Evolutionary conservation across 768 basidiomycete species (phyloP).

Genomic region (Xanthoconium stramineum): DNA sequence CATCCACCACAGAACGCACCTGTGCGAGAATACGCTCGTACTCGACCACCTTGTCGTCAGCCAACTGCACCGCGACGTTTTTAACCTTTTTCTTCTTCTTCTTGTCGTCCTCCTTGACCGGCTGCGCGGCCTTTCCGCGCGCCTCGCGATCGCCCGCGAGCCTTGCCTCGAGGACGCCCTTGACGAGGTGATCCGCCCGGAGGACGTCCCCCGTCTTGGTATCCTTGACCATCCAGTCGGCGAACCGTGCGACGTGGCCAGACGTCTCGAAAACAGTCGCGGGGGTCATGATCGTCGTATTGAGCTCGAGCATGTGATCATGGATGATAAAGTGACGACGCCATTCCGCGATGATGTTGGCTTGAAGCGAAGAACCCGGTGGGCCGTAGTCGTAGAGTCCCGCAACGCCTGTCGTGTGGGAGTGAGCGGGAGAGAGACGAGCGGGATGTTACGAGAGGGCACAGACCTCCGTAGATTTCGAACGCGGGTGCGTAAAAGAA

Average conservation of each 20-base stretch:
- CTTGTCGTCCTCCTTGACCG: slow-evolving; percentile 52
- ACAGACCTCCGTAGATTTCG: slow-evolving; percentile 95
- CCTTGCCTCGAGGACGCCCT: slow-evolving; percentile 85
- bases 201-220: slow-evolving; percentile 92
- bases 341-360: slow-evolving; percentile 97
- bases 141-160: slow-evolving; percentile 91
- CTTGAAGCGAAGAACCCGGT: slow-evolving; percentile 91
- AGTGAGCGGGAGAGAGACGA: neutral
- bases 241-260: slow-evolving; percentile 96
- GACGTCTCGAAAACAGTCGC: slow-evolving; percentile 93
- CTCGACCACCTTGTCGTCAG: slow-evolving; percentile 68
- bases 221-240: slow-evolving; percentile 99
- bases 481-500: slow-evolving; percentile 99
- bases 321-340: slow-evolving; percentile 97
- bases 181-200: slow-evolving; percentile 94
- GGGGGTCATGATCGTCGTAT: slow-evolving; percentile 97
- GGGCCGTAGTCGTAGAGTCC: slow-evolving; percentile 98
- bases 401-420: slow-evolving; percentile 61
- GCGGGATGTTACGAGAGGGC: neutral
- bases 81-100: slow-evolving; percentile 69
- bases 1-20: slow-evolving; percentile 43
- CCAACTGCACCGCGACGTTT: slow-evolving; percentile 62
- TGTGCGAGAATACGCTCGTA: slow-evolving; percentile 87
- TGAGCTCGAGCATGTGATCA: slow-evolving; percentile 97
- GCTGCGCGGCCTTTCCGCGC: slow-evolving; percentile 65